Evolutionary conservation across 1,284 basidiomycete genomes (phyloP).

Genomic region (Ceratobasidium sp.): DNA sequence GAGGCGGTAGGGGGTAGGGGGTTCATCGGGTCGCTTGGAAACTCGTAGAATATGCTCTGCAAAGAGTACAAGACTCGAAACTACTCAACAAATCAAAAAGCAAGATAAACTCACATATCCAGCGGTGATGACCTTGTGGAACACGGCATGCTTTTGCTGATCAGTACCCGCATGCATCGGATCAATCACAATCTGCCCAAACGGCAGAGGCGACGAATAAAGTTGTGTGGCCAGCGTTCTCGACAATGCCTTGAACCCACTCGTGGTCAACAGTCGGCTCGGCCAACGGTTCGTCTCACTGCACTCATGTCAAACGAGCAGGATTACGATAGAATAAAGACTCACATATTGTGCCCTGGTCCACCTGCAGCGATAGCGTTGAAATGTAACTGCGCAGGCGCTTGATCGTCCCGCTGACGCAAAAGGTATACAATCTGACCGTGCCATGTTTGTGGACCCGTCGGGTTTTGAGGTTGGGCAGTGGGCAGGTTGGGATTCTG

Average conservation of each 20-base stretch:
- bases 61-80: not conserved
- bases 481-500: not conserved
- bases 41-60: conserved; percentile 43
- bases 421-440: conserved; percentile 38
- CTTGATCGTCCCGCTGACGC: conserved; percentile 32
- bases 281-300: conserved; percentile 38
- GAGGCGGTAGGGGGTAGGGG: conserved; percentile 9
- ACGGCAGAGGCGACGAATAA: conserved; percentile 18
- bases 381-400: conserved; percentile 30
- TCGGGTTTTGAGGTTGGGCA: not conserved
- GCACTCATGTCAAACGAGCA: not conserved
- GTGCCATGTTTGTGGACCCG: not conserved
- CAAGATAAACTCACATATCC: conserved; percentile 13
- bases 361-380: conserved; percentile 26
- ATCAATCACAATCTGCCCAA: conserved; percentile 37
- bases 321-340: not conserved
- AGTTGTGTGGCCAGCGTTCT: conserved; percentile 1
- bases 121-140: conserved; percentile 28
- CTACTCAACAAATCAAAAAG: not conserved
- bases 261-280: conserved; percentile 1
- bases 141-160: conserved; percentile 33
- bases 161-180: conserved; percentile 18
- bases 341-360: conserved; percentile 26
- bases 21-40: conserved; percentile 13
- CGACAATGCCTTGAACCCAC: conserved; percentile 27